These are phyloP conservation scores for Blastocrithidia nonstop DNA, from an alignment of 208 protist species.

Conservation along the genomic window DNA sequence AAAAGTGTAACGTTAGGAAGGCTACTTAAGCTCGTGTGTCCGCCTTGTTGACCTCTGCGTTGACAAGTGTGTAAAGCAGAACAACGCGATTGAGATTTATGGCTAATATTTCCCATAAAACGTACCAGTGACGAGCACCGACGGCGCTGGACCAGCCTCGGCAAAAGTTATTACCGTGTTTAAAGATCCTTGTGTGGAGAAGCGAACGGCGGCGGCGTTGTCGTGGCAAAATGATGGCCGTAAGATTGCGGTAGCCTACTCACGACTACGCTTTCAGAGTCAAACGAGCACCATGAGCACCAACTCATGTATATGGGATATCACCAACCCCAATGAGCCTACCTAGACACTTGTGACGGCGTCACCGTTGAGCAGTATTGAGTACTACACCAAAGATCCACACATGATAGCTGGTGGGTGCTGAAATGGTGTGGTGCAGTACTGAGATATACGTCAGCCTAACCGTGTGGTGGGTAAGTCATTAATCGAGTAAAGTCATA, in stretches of 20 bases:
- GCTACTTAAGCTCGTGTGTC: slow-evolving; percentile 83
- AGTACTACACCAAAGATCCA: slow-evolving; percentile 93
- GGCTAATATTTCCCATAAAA: slow-evolving; percentile 89
- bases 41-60: slow-evolving; percentile 76
- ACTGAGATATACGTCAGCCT: slow-evolving; percentile 92
- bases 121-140: slow-evolving; percentile 44
- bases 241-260: slow-evolving; percentile 92
- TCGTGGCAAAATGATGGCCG: slow-evolving; percentile 91
- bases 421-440: slow-evolving; percentile 94
- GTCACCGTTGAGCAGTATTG: slow-evolving; percentile 89
- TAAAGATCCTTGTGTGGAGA: slow-evolving; percentile 80
- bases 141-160: slow-evolving; percentile 65
- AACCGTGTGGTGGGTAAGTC: slow-evolving; percentile 65
- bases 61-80: slow-evolving; percentile 90
- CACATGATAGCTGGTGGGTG: slow-evolving; percentile 92
- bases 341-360: slow-evolving; percentile 82
- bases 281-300: slow-evolving; percentile 80
- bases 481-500: slow-evolving; percentile 92
- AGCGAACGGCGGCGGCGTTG: slow-evolving; percentile 83
- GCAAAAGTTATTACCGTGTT: slow-evolving; percentile 91
- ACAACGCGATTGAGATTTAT: slow-evolving; percentile 96
- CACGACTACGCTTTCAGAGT: slow-evolving; percentile 89
- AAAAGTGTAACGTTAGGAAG: slow-evolving; percentile 92
- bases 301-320: slow-evolving; percentile 94
- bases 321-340: slow-evolving; percentile 93